Evolutionary conservation across 208 protist species (phyloP), one percentile per base, ranked within the genome.

Genomic region (Trypanosoma theileri): DNA sequence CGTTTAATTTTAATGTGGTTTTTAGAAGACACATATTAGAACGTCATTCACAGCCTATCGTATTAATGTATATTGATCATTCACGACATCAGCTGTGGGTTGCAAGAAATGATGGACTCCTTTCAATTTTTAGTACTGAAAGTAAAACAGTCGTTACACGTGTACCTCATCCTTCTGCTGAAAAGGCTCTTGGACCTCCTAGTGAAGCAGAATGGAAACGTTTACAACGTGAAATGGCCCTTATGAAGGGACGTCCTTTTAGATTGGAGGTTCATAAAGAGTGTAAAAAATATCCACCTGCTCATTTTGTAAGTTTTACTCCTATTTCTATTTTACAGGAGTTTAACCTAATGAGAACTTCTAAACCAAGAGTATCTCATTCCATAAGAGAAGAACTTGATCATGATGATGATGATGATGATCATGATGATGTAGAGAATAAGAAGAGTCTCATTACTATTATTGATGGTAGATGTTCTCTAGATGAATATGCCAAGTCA

Each of bases 41-140:
- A 44, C 66, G 61, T n/a, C 88, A 94, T 65, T 79, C 81, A 17
- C 91, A 96, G 57, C 88, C 88, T 51, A 79, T 96, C 46, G 71
- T 80, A 17, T 26, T 75, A 19, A 68, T 96, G 6, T 89, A 88
- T 70, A 60, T 93, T 12, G 88, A 96, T 64, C n/a, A 77, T 16
- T 58, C 54, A 17, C 70, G 78, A 12, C 72, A 75, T 4, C 75
- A 75, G 8, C 6, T 96, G 4, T 96, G 88, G 86, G 77, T 91
- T 28, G 80, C 86, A 12, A 84, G 91, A 19, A 82, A 85, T 72
- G 86, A 93, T 71, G 91, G 91, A 53, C 69, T 86, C 8, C 65
- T 92, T 16, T 86, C 81, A 0, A 46, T 96, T 42, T 83, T 94
- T 79, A 85, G 80, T 14, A 92, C 82, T n/a, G 64, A 79, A 22